Percentiles rank a stretch among this genome's conserved stretches.
Evolutionary conservation across 371 early-diverging fungal genomes (phyloP).

Genomic region (Mucor mucedo): DNA sequence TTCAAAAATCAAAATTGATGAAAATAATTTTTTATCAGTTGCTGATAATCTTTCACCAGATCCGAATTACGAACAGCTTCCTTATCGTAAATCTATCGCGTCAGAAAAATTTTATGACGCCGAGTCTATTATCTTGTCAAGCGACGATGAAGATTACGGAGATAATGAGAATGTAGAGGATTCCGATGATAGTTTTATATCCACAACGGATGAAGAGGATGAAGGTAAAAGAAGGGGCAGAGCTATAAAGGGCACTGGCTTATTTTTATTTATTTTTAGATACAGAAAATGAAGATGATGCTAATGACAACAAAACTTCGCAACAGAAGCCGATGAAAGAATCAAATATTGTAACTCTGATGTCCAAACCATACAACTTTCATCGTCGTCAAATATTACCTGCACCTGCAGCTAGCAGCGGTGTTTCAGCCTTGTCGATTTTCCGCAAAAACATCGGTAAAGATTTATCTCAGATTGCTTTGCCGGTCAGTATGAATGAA

Average conservation of each 20-base stretch:
- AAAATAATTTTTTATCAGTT: too few species aligned
- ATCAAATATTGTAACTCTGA: background rate
- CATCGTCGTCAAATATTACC: slow-evolving; percentile 66
- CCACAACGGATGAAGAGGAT: slow-evolving; percentile 32
- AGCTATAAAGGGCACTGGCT: background rate
- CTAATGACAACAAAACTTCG: background rate
- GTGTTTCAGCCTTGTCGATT: slow-evolving; percentile 79
- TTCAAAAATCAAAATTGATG: too few species aligned
- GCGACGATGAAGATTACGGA: slow-evolving; percentile 43
- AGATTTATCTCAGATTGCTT: slow-evolving; percentile 88
- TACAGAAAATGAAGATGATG: background rate
- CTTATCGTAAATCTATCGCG: slow-evolving; percentile 21
- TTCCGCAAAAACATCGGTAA: slow-evolving; percentile 93
- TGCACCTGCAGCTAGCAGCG: slow-evolving; percentile 69
- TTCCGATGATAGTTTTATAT: slow-evolving; percentile 28
- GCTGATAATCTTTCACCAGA: too few species aligned
- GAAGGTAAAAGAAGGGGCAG: slow-evolving; percentile 18
- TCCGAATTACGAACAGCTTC: slow-evolving; percentile 2
- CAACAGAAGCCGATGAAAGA: background rate
- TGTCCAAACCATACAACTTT: slow-evolving; percentile 7
- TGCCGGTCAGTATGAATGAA: slow-evolving; percentile 94
- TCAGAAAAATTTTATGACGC: slow-evolving; percentile 27
- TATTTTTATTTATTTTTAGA: too few species aligned
- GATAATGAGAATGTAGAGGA: slow-evolving; percentile 29
- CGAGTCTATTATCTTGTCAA: slow-evolving; percentile 51